Evolutionary conservation across 2,329 filamentous ascomycete species (phyloP), one percentile per base, ranked within the genome.

Genomic region (Xylariaceae sp.): DNA sequence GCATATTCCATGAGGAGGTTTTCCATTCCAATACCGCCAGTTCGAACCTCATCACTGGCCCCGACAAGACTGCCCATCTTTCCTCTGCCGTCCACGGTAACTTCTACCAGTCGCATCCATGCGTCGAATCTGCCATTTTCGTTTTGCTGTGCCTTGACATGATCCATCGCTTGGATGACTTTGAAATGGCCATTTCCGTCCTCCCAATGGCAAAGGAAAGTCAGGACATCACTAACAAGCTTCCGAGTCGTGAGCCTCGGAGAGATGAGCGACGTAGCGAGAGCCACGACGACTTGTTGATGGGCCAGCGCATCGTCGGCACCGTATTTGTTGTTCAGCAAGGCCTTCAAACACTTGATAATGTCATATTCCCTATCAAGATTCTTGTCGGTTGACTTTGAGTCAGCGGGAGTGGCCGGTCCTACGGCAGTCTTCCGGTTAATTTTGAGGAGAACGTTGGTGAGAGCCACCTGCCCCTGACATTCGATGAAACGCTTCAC

Each of bases 311-410:
- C 94, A 81, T 99, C 92, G 72, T 99, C 94, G 62, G 94, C 94
- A 62, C 94, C 94, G 73, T 96, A 97, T 73, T 96, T 97, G 83
- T 97, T 99, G 84, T 99, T 99, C 89, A 97, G 96, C 59, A 97
- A 77, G 37, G 92, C 92, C 78, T 97, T 97, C 60, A 99, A 77
- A 77, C 94, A 97, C 77, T 99, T 99, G 72, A 96, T 86, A 64
- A 99, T 96, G 72, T 97, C 94, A 73, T 97, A 97, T 76, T 96
- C 92, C 66, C 89, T 86, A 71, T 97, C 92, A 53, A 94, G 80
- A 70, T 93, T 90, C 73, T 89, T 91, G 68, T 96, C 91, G 59
- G 78, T 83, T 45, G 72, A 78, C 70, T 74, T 84, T 39, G 80
- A 75, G 56, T 79, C 78, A 48, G 83, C 79, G 4, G 85, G 83